These are phyloP conservation scores for Solanum hybrid DNA, from an alignment of 305 asterid species.

Conservation along the genomic window DNA sequence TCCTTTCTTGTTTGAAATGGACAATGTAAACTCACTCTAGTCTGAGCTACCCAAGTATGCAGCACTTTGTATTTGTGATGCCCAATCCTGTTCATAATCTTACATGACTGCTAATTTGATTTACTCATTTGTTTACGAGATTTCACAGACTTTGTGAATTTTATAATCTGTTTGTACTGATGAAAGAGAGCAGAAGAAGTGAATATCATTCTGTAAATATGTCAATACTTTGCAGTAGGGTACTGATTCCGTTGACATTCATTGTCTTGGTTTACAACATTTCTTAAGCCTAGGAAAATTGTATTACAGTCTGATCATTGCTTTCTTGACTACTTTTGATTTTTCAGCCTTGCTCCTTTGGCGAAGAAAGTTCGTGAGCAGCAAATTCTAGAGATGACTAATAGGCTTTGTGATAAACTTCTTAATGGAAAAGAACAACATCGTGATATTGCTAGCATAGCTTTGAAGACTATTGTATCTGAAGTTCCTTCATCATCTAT, in stretches of 20 bases:
- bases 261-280: not conserved
- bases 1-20: not conserved
- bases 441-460: slow-evolving; percentile 96
- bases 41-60: not conserved
- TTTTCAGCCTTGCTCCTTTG: slow-evolving; percentile 80
- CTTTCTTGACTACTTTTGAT: slow-evolving; percentile 11
- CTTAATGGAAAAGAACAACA: slow-evolving; percentile 91
- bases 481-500: slow-evolving; percentile 79
- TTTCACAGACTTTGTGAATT: not conserved
- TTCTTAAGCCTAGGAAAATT: slow-evolving; percentile 3
- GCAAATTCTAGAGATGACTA: slow-evolving; percentile 82
- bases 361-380: slow-evolving; percentile 84
- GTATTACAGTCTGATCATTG: slow-evolving; percentile 1
- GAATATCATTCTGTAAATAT: not conserved
- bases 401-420: slow-evolving; percentile 90
- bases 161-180: not conserved
- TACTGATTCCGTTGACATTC: not conserved
- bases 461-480: slow-evolving; percentile 90
- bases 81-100: not conserved
- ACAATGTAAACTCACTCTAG: not conserved
- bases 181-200: not conserved
- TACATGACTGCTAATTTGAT: not conserved
- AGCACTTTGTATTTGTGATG: not conserved
- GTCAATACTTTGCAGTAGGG: not conserved
- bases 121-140: not conserved